Base-by-base conservation (phyloP, 495 filamentous ascomycete genomes). In the Penicillium salamii region DNA sequence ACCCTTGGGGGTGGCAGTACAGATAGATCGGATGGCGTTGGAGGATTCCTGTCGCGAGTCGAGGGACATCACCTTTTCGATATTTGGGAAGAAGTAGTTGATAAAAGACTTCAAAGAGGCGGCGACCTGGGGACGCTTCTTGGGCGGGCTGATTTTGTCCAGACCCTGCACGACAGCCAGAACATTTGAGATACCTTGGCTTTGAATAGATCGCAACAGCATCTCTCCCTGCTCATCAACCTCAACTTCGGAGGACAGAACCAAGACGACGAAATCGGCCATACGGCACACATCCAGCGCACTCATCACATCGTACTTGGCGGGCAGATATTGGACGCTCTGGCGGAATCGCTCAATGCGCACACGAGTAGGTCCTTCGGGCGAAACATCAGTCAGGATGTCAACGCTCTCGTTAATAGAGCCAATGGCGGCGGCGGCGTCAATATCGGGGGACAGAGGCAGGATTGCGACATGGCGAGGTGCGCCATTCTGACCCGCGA, bases 401-500 rank as follows among this genome's bases (percentile, higher is more conserved):
- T 96, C 91, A 43, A 96, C 71, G 62, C 90, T 91, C 19, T 69
- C 72, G 69, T 90, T 91, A 63, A 98, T 63, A 47, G 75, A 75
- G 38, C 67, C 69, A 39, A 96, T 85, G 9, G 88, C 86, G 6
- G 78, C 76, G 21, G 75, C 63, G 18, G 79, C 74, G 63, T 92
- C 81, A 50, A 84, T 72, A 57, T 89, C 84, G 46, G 72, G 69
- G 62, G 89, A 89, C 7, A 98, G 73, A 0, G 95, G 89, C 6
- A 98, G 79, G 18, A 98, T 80, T 5, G 91, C 91, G n/a, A 97
- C 88, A 63, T 96, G 87, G 35, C 91, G 83, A 0, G 93, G 89
- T 11, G 91, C 93, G 20, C 87, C 90, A 73, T 90, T 84, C 45
- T 83, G 83, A 0, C 93, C 93, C 24, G 81, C 65, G 58, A 98